phyloP scores from a whole-genome alignment of 352 stramenopile species.

The Globisporangium okanoganense region DNA sequence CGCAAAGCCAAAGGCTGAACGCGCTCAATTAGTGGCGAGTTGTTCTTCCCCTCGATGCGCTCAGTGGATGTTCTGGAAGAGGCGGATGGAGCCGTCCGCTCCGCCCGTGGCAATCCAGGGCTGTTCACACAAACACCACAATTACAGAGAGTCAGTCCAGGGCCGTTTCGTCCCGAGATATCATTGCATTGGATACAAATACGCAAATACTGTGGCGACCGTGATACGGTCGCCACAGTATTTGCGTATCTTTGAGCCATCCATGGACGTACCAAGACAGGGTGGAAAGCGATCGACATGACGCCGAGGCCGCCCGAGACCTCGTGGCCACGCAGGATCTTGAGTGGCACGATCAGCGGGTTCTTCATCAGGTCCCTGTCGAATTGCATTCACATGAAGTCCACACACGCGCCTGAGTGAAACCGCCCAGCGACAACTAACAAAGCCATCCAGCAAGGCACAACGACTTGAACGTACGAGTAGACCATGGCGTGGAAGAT shows the following conservation, averaged over 20 bases:
- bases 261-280: conserved; percentile 86
- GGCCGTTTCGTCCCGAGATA: neutral
- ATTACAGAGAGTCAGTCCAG: conserved; percentile 35
- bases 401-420: neutral
- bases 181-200: too few relatives aligned
- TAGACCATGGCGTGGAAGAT: conserved; percentile 99
- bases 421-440: conserved; percentile 8
- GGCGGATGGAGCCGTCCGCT: conserved; percentile 92
- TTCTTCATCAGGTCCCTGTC: conserved; percentile 97
- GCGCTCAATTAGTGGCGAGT: too few relatives aligned
- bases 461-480: conserved; percentile 63
- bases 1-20: too few relatives aligned
- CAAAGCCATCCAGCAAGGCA: neutral
- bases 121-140: conserved; percentile 24
- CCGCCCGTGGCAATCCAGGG: conserved; percentile 94
- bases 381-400: neutral
- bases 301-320: conserved; percentile 94
- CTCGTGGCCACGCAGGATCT: conserved; percentile 95
- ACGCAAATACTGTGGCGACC: too few relatives aligned
- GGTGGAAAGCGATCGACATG: conserved; percentile 96
- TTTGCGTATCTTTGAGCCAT: too few relatives aligned
- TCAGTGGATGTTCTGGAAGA: conserved; percentile 97
- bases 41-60: too few relatives aligned
- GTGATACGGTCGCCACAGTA: too few relatives aligned
- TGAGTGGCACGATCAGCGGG: conserved; percentile 98